These are phyloP conservation scores for Penicillium tannophilum DNA, from an alignment of 495 filamentous ascomycete genomes.

Conservation along the genomic window DNA sequence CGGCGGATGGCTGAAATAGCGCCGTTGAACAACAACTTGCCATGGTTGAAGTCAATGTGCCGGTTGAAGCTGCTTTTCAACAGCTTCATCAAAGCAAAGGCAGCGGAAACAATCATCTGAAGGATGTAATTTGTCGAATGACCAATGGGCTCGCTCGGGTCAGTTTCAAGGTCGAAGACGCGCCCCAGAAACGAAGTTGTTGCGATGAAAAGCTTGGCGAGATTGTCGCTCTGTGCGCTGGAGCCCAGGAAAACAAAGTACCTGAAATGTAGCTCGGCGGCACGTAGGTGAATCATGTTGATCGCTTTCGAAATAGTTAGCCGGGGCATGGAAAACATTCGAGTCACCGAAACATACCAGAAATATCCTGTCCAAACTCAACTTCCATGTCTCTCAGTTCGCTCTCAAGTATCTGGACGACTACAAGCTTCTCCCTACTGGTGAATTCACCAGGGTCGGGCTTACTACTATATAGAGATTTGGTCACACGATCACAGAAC, in stretches of 20 bases:
- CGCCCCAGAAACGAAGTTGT: constrained; percentile 51
- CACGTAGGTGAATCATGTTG: constrained; percentile 52
- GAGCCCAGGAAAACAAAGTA: constrained; percentile 51
- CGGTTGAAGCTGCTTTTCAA: constrained; percentile 76
- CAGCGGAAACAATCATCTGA: constrained; percentile 89
- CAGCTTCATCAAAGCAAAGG: constrained; percentile 83
- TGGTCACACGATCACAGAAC: constrained; percentile 84
- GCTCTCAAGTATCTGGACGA: constrained; percentile 58
- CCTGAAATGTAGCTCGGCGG: constrained; percentile 47
- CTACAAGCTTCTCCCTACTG: constrained; percentile 68
- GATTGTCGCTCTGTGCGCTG: constrained; percentile 66
- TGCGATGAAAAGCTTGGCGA: constrained; percentile 71
- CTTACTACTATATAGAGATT: constrained; percentile 80
- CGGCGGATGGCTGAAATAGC: constrained; percentile 76
- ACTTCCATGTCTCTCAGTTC: constrained; percentile 58
- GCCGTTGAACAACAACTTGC: constrained; percentile 71
- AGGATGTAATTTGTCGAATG: constrained; percentile 87
- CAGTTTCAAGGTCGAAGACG: constrained; percentile 51
- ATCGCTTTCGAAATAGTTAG: constrained; percentile 60
- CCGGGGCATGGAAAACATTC: constrained; percentile 64
- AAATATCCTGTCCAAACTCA: constrained; percentile 46
- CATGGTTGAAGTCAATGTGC: constrained; percentile 70
- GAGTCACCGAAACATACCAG: constrained; percentile 61
- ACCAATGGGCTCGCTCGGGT: constrained; percentile 57
- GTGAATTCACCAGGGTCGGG: constrained; percentile 74